Percentiles rank a stretch among this genome's conserved stretches.
Conservation (phyloP, 768 basidiomycete genomes). For the Lactarius psammicola region DNA sequence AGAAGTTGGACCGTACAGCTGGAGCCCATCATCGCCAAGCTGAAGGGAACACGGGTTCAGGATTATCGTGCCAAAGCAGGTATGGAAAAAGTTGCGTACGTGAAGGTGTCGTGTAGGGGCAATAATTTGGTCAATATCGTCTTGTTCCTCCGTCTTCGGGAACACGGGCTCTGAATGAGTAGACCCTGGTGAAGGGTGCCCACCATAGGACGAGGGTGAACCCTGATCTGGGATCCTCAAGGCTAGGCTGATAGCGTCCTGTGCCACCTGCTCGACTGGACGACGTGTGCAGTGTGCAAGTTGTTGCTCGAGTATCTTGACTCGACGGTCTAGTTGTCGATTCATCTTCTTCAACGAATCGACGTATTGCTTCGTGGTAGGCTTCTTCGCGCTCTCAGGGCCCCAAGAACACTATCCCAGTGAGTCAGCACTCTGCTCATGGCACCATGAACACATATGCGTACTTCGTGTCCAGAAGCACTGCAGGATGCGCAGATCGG, state of each 20-base stretch:
- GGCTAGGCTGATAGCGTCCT: conserved; percentile 12
- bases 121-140: conserved; percentile 23
- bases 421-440: conserved; percentile 4
- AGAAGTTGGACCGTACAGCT: conserved; percentile 36
- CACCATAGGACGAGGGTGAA: conserved; percentile 24
- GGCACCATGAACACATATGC: background rate
- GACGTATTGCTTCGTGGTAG: conserved; percentile 37
- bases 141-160: conserved; percentile 25
- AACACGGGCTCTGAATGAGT: conserved; percentile 17
- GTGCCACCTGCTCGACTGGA: conserved; percentile 19
- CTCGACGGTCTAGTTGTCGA: conserved; percentile 31
- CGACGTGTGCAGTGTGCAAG: conserved; percentile 21
- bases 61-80: conserved; percentile 26
- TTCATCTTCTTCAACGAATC: conserved; percentile 35
- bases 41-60: conserved; percentile 6
- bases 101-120: conserved; percentile 18
- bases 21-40: conserved; percentile 33
- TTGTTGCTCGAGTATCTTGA: conserved; percentile 33
- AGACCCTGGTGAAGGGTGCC: conserved; percentile 15
- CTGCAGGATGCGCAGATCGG: conserved; percentile 36
- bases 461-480: conserved; percentile 31
- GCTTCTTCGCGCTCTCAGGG: conserved; percentile 37
- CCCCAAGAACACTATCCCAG: conserved; percentile 37
- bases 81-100: conserved; percentile 27
- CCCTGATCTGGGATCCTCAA: conserved; percentile 20